These are phyloP conservation scores for Panicum miliaceum DNA, from an alignment of 176 grass and related monocot genomes.

Conservation along the genomic window DNA sequence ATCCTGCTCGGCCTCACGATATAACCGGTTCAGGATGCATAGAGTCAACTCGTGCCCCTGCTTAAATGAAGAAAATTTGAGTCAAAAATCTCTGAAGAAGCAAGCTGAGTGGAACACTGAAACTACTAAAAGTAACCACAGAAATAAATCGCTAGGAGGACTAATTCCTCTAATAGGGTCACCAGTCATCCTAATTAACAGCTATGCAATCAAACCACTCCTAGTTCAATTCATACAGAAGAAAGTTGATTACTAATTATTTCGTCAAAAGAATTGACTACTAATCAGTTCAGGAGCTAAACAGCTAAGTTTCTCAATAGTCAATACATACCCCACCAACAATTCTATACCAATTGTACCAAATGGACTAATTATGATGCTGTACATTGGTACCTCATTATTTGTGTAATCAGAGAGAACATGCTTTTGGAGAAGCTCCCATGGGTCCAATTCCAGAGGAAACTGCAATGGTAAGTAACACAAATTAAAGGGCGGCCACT, in stretches of 20 bases:
- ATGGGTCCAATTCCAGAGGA: slow-evolving; percentile 86
- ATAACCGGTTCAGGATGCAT: slow-evolving; percentile 89
- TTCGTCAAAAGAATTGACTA: not conserved
- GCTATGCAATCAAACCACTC: not conserved
- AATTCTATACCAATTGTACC: slow-evolving; percentile 6
- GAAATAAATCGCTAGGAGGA: slow-evolving; percentile 12
- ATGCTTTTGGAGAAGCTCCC: slow-evolving; percentile 85
- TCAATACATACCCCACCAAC: not conserved
- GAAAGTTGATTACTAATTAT: not conserved
- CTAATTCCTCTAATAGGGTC: slow-evolving; percentile 3
- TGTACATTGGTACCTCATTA: slow-evolving; percentile 69
- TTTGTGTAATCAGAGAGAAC: slow-evolving; percentile 82
- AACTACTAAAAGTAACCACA: slow-evolving; percentile 20
- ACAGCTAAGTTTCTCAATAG: not conserved
- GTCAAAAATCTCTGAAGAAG: slow-evolving; percentile 49
- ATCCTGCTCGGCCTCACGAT: slow-evolving; percentile 90
- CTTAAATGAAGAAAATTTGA: slow-evolving; percentile 53
- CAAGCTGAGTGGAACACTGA: slow-evolving; percentile 35
- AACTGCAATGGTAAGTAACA: slow-evolving; percentile 66
- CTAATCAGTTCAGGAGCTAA: not conserved
- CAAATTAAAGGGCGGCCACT: slow-evolving; percentile 27
- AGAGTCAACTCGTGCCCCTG: slow-evolving; percentile 98
- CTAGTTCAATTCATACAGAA: slow-evolving; percentile 15
- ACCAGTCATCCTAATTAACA: slow-evolving; percentile 17
- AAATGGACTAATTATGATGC: slow-evolving; percentile 10